Conservation (phyloP, 1,284 basidiomycete genomes). For the Ustilago crameri region DNA sequence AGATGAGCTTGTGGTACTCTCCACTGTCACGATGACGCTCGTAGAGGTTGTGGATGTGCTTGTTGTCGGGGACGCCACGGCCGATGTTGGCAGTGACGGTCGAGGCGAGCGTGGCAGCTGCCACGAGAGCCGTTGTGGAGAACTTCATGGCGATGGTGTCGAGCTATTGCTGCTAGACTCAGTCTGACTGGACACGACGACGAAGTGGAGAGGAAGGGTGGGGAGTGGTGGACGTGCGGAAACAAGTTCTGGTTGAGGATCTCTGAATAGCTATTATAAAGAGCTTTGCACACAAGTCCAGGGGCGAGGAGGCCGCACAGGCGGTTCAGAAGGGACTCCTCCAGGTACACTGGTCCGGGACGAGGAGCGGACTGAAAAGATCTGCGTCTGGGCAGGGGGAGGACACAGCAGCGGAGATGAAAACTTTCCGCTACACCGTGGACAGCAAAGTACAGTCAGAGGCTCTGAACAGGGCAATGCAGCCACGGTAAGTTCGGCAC, state of each 20-base stretch:
- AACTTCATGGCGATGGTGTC: conserved; percentile 36
- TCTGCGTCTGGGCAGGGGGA: too few species aligned
- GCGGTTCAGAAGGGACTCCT: too few species aligned
- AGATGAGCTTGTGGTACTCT: conserved; percentile 45
- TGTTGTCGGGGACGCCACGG: conserved; percentile 48
- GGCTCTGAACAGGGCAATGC: too few species aligned
- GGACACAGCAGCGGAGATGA: not conserved
- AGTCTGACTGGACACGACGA: conserved; percentile 1
- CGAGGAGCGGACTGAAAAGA: too few species aligned
- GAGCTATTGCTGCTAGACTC: not conserved
- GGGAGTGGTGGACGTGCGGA: not conserved
- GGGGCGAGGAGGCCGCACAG: too few species aligned
- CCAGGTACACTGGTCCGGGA: too few species aligned
- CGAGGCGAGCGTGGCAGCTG: conserved; percentile 38
- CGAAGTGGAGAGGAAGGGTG: not conserved
- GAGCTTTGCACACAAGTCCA: too few species aligned
- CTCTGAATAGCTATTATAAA: too few species aligned
- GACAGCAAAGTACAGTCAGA: too few species aligned
- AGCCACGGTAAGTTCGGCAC: too few species aligned
- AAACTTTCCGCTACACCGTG: too few species aligned
- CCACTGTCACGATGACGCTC: conserved; percentile 40
- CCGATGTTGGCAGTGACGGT: conserved; percentile 51
- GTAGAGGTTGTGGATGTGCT: conserved; percentile 44
- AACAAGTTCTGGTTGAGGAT: too few species aligned
- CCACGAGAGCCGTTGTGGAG: conserved; percentile 36